Percentiles rank a stretch among this genome's conserved stretches.
Evolutionary conservation across 768 basidiomycete genomes (phyloP).

Genomic region (Mycena filopes): DNA sequence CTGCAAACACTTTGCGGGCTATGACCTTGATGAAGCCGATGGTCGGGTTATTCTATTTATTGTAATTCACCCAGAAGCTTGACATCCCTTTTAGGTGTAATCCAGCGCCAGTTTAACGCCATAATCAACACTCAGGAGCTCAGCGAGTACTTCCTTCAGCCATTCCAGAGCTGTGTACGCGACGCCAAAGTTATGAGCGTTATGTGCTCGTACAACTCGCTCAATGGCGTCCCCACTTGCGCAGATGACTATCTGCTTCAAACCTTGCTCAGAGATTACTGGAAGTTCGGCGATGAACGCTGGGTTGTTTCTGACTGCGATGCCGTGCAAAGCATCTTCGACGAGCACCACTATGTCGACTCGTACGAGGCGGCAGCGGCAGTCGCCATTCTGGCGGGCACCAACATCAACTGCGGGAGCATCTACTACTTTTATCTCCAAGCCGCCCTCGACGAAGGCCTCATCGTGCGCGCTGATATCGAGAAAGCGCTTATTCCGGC

Average conservation of each 20-base stretch:
- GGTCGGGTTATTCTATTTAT: too few species aligned
- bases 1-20: constrained; percentile 71
- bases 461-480: constrained; percentile 58
- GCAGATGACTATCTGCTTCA: constrained; percentile 65
- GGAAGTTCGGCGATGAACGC: constrained; percentile 60
- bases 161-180: constrained; percentile 68
- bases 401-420: constrained; percentile 66
- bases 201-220: constrained; percentile 60
- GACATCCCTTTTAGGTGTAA: too few species aligned
- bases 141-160: constrained; percentile 60
- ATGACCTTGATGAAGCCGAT: constrained; percentile 54
- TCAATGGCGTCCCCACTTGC: constrained; percentile 68
- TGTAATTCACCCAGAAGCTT: too few species aligned
- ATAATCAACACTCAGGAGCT: constrained; percentile 64
- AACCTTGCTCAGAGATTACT: constrained; percentile 61
- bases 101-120: constrained; percentile 63
- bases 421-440: constrained; percentile 57
- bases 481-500: constrained; percentile 56
- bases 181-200: constrained; percentile 54
- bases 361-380: constrained; percentile 59
- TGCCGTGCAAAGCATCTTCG: constrained; percentile 57
- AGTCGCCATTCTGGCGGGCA: constrained; percentile 61
- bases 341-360: constrained; percentile 58
- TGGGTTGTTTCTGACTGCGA: constrained; percentile 71
- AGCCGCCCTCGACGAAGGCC: constrained; percentile 57